phyloP scores from a whole-genome alignment of 495 filamentous ascomycete genomes.

The Sordaria brevicollis region DNA sequence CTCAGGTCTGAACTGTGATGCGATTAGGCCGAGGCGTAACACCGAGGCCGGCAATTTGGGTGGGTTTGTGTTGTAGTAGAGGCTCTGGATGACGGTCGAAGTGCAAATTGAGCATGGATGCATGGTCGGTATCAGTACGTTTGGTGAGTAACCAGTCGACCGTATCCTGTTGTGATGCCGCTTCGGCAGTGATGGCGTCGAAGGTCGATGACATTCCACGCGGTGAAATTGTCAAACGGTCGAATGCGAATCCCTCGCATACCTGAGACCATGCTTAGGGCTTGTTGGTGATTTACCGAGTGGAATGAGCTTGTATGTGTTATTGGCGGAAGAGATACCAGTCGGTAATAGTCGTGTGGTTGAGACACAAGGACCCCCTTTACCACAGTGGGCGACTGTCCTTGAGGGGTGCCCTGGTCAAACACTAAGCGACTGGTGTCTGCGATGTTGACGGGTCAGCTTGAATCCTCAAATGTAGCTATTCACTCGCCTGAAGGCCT shows the following conservation, averaged over 20 bases:
- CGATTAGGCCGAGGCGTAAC: neutral
- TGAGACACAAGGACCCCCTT: neutral
- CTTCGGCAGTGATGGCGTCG: neutral
- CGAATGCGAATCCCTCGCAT: neutral
- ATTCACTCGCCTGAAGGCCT: too few relatives aligned
- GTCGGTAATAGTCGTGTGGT: neutral
- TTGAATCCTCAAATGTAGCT: neutral
- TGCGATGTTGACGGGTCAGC: neutral
- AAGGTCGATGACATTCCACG: neutral
- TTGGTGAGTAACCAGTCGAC: neutral
- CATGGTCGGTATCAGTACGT: neutral
- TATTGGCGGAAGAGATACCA: neutral
- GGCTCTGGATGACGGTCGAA: neutral
- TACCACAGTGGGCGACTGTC: neutral
- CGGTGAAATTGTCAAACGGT: neutral
- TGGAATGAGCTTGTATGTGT: neutral
- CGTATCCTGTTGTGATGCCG: neutral
- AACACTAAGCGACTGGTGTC: neutral
- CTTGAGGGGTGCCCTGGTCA: neutral
- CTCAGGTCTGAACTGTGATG: neutral
- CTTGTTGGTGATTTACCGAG: neutral
- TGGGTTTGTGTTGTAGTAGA: neutral
- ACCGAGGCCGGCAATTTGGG: neutral
- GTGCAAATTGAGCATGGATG: neutral
- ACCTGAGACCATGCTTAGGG: too few relatives aligned